Conservation (phyloP, 495 filamentous ascomycete genomes). For the Melanomma pulvis-pyrius region DNA sequence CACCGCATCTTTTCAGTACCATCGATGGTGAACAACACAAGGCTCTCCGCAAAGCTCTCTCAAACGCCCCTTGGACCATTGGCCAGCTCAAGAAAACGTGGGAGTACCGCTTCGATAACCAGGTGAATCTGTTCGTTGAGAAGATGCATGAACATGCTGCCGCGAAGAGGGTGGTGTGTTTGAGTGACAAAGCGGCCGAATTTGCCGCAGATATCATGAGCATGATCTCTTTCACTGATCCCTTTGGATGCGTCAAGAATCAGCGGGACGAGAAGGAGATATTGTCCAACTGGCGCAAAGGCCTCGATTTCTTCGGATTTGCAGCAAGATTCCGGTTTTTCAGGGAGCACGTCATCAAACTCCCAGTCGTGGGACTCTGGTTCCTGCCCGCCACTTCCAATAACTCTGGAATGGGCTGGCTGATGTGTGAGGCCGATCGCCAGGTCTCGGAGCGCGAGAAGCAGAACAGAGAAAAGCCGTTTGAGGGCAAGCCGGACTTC, state of each 20-base stretch:
- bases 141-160: conserved; percentile 31
- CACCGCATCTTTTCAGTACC: conserved; percentile 23
- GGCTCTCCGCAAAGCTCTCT: conserved; percentile 19
- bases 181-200: conserved; percentile 27
- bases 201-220: conserved; percentile 35
- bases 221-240: conserved; percentile 28
- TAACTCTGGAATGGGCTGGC: conserved; percentile 22
- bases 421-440: conserved; percentile 31
- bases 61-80: conserved; percentile 32
- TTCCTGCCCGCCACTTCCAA: conserved; percentile 15
- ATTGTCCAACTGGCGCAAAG: conserved; percentile 25
- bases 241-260: conserved; percentile 22
- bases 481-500: conserved; percentile 27
- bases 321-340: conserved; percentile 17
- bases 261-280: conserved; percentile 22
- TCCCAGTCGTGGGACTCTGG: conserved; percentile 21
- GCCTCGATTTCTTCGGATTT: conserved; percentile 27
- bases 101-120: conserved; percentile 23
- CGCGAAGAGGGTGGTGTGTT: conserved; percentile 6
- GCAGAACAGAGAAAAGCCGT: conserved; percentile 16
- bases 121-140: conserved; percentile 15
- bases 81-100: conserved; percentile 30
- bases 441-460: conserved; percentile 23
- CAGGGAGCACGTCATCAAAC: conserved; percentile 19
- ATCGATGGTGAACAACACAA: conserved; percentile 22